A percentile compares a stretch with the other conserved stretches of the same genome.
These are phyloP conservation scores for Aspergillus diversus DNA, from an alignment of 495 filamentous ascomycete species.

Conservation along the genomic window DNA sequence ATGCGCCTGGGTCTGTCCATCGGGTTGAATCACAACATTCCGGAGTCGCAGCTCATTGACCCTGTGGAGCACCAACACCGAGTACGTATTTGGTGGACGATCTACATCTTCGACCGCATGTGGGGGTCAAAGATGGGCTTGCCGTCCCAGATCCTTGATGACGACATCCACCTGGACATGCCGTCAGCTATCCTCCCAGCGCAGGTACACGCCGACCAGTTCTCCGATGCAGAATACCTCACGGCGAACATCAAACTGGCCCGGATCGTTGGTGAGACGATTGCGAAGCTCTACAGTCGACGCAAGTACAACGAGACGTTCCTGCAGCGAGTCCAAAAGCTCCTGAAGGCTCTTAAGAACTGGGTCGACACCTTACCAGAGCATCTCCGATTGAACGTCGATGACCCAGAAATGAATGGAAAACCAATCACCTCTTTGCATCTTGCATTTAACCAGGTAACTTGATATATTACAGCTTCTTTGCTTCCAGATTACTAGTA, in stretches of 20 bases:
- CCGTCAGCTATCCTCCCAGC: conserved; percentile 38
- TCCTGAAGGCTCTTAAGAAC: conserved; percentile 47
- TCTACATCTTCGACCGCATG: conserved; percentile 54
- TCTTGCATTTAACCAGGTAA: conserved; percentile 45
- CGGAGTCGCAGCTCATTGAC: conserved; percentile 50
- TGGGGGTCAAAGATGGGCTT: conserved; percentile 53
- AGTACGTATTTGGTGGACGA: conserved; percentile 51
- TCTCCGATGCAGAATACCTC: conserved; percentile 44
- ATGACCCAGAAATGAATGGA: conserved; percentile 42
- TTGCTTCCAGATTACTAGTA: neutral
- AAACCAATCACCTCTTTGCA: conserved; percentile 46
- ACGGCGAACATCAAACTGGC: conserved; percentile 48
- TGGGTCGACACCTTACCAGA: conserved; percentile 50
- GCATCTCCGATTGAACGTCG: conserved; percentile 43
- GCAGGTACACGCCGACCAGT: conserved; percentile 45
- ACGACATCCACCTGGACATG: conserved; percentile 52
- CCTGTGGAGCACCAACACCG: conserved; percentile 49
- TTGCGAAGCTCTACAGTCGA: conserved; percentile 46
- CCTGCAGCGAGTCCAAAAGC: conserved; percentile 46
- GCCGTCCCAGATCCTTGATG: conserved; percentile 49
- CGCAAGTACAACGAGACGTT: conserved; percentile 50
- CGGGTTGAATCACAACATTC: conserved; percentile 51
- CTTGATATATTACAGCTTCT: neutral
- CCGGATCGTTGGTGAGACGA: conserved; percentile 47
- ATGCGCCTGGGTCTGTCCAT: conserved; percentile 48